Conservation (phyloP, 2,329 filamentous ascomycete genomes). For the Talaromyces atroroseus region DNA sequence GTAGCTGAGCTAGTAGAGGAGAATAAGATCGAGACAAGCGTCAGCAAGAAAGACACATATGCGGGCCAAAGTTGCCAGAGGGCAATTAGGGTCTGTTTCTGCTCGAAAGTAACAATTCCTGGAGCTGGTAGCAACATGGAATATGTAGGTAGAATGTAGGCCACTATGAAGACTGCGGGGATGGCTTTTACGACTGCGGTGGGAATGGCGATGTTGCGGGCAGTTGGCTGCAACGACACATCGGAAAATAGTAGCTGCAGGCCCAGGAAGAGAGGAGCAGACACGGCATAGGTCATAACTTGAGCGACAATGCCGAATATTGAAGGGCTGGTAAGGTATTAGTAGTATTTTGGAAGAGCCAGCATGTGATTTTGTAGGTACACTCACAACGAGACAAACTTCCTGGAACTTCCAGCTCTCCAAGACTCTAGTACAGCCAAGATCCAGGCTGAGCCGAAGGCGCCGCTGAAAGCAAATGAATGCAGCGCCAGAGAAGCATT, state of each 20-base stretch:
- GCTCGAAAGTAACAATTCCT: conserved; percentile 30
- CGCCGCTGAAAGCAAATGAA: conserved; percentile 35
- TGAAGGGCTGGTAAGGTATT: conserved; percentile 22
- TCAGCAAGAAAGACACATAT: conserved; percentile 40
- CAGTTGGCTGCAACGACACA: conserved; percentile 31
- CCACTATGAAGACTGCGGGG: conserved; percentile 38
- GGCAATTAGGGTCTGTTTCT: conserved; percentile 45
- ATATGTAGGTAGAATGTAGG: conserved; percentile 42
- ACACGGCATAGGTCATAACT: conserved; percentile 40
- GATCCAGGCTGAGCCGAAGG: conserved; percentile 39
- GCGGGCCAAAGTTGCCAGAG: conserved; percentile 50
- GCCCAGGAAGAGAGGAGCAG: conserved; percentile 39
- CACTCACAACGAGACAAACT: conserved; percentile 38
- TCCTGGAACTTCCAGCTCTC: conserved; percentile 40
- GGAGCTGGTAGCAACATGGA: conserved; percentile 42
- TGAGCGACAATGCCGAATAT: conserved; percentile 40
- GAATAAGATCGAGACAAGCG: conserved; percentile 21
- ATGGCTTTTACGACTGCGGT: conserved; percentile 30
- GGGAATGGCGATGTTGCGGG: conserved; percentile 29
- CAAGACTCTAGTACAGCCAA: conserved; percentile 43
- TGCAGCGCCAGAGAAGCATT: conserved; percentile 32
- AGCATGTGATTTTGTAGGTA: conserved; percentile 1
- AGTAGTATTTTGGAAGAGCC: conserved; percentile 6
- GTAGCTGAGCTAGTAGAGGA: conserved; percentile 2
- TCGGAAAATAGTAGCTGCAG: conserved; percentile 42